Evolutionary conservation across 1,139 yeast genomes (phyloP), one percentile per base, ranked within the genome.

Genomic region (Debaryomyces udenii): DNA sequence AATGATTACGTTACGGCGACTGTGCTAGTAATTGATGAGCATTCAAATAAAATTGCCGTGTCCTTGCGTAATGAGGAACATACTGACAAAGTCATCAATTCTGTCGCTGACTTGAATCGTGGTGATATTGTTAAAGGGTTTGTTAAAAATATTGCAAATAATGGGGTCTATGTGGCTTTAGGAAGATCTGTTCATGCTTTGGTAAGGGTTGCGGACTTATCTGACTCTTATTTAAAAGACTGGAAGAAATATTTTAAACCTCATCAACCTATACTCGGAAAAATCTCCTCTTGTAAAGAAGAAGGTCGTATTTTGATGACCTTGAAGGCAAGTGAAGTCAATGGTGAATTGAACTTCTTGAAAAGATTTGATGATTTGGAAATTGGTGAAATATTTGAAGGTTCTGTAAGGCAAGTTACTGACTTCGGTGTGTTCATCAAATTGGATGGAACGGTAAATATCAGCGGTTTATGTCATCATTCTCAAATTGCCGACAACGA

Each of bases 381-480:
- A 43, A 81, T 74, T 36, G 96, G 89, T 38, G 87, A 85, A 20
- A 66, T 85, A 20, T 80, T 70, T 51, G 93, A 86, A 57, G 99
- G 97, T 58, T 69, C 82, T n/a, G 82, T 87, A 39, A 85, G 81
- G 57, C 78, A 78, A 45, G 88, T 85, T 14, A 83, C 91, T 37
- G 96, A 88, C 40, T 93, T 83, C 57, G 99, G 99, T 66, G 96
- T 90, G 4, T 91, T 93, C 59, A 86, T 93, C 36, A 81, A 79
- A 49, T 71, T 93, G 44, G 89, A 84, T 53, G 88, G 86, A 39
- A 83, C 94, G 33, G 69, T 79, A 39, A 81, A 81, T 53, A 75
- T 90, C 42, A 81, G 86, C 55, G 99, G 98, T 42, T 76, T 93
- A 51, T 91, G 96, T 54, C 98, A 93, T 61, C 83, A 77, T 47